Evolutionary conservation across 495 filamentous ascomycete species (phyloP).

Genomic region (Penicillium fimorum): DNA sequence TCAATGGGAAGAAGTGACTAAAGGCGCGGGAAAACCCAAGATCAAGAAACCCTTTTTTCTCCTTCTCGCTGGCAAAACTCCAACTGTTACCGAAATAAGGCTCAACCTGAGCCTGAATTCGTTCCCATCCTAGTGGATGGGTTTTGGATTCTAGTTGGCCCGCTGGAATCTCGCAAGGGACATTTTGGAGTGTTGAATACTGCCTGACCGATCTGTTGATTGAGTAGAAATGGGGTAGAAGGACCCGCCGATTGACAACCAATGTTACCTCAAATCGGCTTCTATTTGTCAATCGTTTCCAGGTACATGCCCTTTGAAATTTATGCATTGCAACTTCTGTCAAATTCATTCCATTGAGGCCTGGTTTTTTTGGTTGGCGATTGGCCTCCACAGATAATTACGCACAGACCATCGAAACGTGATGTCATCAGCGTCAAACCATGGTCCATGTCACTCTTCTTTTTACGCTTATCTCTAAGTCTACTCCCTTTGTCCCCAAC

Average conservation of each 20-base stretch:
- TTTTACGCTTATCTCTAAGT: conserved; percentile 8
- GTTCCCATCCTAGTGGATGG: conserved; percentile 20
- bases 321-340: neutral
- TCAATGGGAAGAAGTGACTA: conserved; percentile 21
- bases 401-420: conserved; percentile 7
- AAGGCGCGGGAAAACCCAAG: conserved; percentile 26
- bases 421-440: conserved; percentile 7
- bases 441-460: neutral
- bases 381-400: neutral
- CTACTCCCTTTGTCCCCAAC: neutral
- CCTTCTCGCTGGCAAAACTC: conserved; percentile 19
- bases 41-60: conserved; percentile 17
- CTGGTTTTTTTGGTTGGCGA: neutral
- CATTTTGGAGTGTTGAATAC: conserved; percentile 6
- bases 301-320: neutral
- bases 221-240: neutral
- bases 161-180: conserved; percentile 6
- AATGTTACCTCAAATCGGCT: neutral
- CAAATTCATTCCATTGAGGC: neutral
- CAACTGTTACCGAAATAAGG: conserved; percentile 20
- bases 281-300: neutral
- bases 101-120: conserved; percentile 20
- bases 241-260: neutral
- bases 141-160: conserved; percentile 17
- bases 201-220: neutral